A percentile compares a stretch with the other conserved stretches of the same genome.
These are phyloP conservation scores for Ogataea pilisensis DNA, from an alignment of 805 yeast species.

Conservation along the genomic window DNA sequence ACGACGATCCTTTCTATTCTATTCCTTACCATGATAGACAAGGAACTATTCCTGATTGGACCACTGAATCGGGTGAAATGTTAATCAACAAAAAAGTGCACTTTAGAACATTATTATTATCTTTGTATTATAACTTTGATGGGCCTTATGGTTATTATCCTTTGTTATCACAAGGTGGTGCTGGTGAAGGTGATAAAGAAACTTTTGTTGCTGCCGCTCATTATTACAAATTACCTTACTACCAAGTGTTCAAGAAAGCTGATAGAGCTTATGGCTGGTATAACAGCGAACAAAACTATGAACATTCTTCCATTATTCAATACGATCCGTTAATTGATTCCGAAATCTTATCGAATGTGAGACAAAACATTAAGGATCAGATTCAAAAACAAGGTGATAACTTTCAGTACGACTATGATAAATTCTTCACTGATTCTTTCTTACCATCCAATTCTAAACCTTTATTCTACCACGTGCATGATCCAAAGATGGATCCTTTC, in stretches of 20 bases:
- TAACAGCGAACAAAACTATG: conserved; percentile 27
- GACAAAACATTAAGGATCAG: conserved; percentile 17
- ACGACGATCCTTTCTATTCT: conserved; percentile 26
- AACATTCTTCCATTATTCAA: conserved; percentile 34
- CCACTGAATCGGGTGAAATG: conserved; percentile 69
- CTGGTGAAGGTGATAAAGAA: conserved; percentile 79
- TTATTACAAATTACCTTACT: conserved; percentile 43
- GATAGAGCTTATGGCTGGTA: conserved; percentile 33
- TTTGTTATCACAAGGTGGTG: conserved; percentile 53
- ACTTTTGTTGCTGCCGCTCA: conserved; percentile 70
- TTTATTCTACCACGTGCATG: conserved; percentile 45
- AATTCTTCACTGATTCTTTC: conserved; percentile 24
- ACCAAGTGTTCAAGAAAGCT: conserved; percentile 45
- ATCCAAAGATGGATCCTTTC: conserved; percentile 54
- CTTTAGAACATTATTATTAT: conserved; percentile 50
- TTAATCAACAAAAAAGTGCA: conserved; percentile 55
- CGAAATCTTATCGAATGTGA: conserved; percentile 23
- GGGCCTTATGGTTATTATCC: conserved; percentile 61
- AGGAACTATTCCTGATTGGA: conserved; percentile 65
- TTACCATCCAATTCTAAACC: conserved; percentile 26
- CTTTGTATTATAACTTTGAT: conserved; percentile 61
- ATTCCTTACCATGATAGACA: conserved; percentile 59
- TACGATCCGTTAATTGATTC: conserved; percentile 32
- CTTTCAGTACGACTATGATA: conserved; percentile 27
- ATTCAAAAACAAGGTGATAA: conserved; percentile 22